Evolutionary conservation across 225 moss, liverwort and hornwort species (phyloP), one percentile per base, ranked within the genome.

Genomic region (Marchantia polymorpha): DNA sequence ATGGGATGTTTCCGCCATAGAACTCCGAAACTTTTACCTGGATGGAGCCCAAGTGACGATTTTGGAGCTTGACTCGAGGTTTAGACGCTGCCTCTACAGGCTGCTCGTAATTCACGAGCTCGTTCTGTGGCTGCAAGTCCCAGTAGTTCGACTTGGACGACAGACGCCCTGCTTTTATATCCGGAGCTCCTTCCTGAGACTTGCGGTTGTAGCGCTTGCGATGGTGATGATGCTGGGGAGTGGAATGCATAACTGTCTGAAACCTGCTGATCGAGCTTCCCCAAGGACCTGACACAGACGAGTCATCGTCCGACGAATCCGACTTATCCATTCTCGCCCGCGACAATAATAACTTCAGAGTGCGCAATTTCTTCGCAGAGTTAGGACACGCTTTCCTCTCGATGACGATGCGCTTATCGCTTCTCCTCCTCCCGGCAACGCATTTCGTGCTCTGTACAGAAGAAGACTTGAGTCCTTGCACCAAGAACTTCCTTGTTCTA

Each of bases 251-350:
- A 60, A 30, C 53, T 39, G 73, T 84, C 69, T 83, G 81, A 79
- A 79, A 76, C 77, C 79, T 82, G 8, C 60, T 13, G 15, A 56
- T 17, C 58, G 78, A 22, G 47, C 78, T 74, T 27, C 61, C 76
- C 77, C 64, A 82, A 0, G 81, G 72, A 10, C 81, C 76, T 20
- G 79, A 82, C 51, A 87, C 13, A 16, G 84, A 87, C 39, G 52
- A 68, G 69, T 84, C 82, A 48, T 87, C 87, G 15, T 87, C 87
- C 10, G 84, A 87, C 12, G 86, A 81, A 16, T 87, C 86, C 10
- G 78, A 69, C 69, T 73, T 77, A 22, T 77, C 77, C 77, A 77
- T 77, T 17, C 50, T 55, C 7, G 4, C 50, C 66, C 22, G 19
- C 2, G 46, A 63, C 22, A 22, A 39, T 5, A 39, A 39, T 10